phyloP scores from a whole-genome alignment of 768 basidiomycete genomes.

The Suillus ampliporus region DNA sequence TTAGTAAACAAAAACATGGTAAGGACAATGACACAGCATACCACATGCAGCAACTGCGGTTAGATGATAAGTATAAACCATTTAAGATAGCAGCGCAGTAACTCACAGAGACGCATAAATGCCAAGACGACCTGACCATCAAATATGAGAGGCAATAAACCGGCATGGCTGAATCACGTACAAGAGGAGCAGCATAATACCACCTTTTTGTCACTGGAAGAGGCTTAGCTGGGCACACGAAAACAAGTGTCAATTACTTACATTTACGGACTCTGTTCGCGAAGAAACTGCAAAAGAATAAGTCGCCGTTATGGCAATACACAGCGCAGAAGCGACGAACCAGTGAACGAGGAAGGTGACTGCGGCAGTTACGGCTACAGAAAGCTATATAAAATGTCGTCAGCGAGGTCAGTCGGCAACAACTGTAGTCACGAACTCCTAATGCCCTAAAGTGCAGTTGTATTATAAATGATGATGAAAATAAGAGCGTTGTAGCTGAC shows the following conservation, averaged over 20 bases:
- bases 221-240: conserved; percentile 3
- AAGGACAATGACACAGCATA: conserved; percentile 14
- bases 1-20: neutral
- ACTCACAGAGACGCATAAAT: conserved; percentile 40
- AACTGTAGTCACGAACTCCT: conserved; percentile 21
- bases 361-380: conserved; percentile 36
- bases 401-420: neutral
- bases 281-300: conserved; percentile 29
- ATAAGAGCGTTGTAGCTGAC: neutral
- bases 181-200: conserved; percentile 37
- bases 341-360: conserved; percentile 42
- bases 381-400: conserved; percentile 24
- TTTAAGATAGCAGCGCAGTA: neutral
- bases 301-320: neutral
- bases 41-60: conserved; percentile 35
- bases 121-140: conserved; percentile 33
- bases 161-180: conserved; percentile 11
- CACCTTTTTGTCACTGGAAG: conserved; percentile 37
- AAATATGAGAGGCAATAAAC: neutral
- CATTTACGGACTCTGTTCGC: conserved; percentile 41
- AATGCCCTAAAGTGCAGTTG: conserved; percentile 23
- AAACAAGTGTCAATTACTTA: conserved; percentile 17
- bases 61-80: neutral
- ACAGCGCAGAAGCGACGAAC: conserved; percentile 16
- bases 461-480: neutral